Evolutionary conservation across 2,329 filamentous ascomycete genomes (phyloP).

Genomic region (Colletotrichum phormii): DNA sequence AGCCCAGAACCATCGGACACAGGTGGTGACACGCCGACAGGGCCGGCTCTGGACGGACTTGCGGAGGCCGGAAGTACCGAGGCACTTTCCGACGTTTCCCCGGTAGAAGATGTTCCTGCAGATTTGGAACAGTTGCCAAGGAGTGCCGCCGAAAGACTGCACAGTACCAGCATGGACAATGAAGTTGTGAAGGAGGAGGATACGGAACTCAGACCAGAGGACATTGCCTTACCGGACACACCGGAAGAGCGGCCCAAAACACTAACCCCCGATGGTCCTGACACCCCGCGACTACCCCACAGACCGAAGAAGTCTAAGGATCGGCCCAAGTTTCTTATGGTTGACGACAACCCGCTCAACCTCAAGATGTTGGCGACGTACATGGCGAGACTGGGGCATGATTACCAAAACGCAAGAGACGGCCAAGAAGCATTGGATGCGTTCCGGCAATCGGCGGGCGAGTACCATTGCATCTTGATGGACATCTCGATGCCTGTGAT

Average conservation of each 20-base stretch:
- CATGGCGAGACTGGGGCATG: slow-evolving; percentile 48
- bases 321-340: slow-evolving; percentile 46
- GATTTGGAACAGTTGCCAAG: not conserved
- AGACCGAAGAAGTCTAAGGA: not conserved
- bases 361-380: slow-evolving; percentile 48
- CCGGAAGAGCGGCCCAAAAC: not conserved
- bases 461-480: slow-evolving; percentile 50
- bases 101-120: not conserved
- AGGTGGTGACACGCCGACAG: not conserved
- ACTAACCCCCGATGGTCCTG: not conserved
- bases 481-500: slow-evolving; percentile 71
- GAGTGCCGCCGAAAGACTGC: no score
- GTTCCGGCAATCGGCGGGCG: slow-evolving; percentile 40
- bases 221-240: not conserved
- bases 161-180: not conserved
- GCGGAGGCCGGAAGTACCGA: not conserved
- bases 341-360: slow-evolving; percentile 57
- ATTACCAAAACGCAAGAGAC: slow-evolving; percentile 46
- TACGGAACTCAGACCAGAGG: not conserved
- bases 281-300: not conserved
- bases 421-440: slow-evolving; percentile 49
- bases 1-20: not conserved
- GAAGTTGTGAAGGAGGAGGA: not conserved
- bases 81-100: not conserved
- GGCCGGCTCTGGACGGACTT: not conserved